Evolutionary conservation across 2,329 filamentous ascomycete genomes (phyloP), one percentile per base, ranked within the genome.

Genomic region (Zasmidium angulare): DNA sequence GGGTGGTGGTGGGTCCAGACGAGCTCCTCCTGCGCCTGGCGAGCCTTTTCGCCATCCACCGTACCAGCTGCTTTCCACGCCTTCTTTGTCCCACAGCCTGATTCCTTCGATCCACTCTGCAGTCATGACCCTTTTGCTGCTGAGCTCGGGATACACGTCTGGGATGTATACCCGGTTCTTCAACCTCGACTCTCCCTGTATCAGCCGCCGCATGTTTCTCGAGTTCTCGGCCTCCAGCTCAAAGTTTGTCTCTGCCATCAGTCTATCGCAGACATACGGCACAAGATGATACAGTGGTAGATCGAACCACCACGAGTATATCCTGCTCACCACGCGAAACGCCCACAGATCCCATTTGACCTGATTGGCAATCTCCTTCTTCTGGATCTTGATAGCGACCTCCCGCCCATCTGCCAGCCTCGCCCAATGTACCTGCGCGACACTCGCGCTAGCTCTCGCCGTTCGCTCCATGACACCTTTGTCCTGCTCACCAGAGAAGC

Each of bases 101-200:
- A 96, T 86, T 6, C 95, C 95, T 76, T 99, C 95, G 60, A 99
- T 96, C 95, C 95, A 99, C 74, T 99, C 95, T 0, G 93, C 92
- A 0, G 93, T 96, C 80, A 99, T 88, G 51, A 99, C 87, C 40
- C 95, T 84, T 71, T 82, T 89, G 17, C 89, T 92, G 54, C 86
- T 92, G 24, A 97, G 83, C 61, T 96, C 91, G 2, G 87, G 81
- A 73, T 96, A 93, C 10, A 96, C 87, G 43, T 86, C 84, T 0
- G 95, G 95, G 7, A 99, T 88, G 73, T 98, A 97, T 1, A 98
- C 93, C 29, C 91, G 83, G 49, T 86, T 87, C 22, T 86, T 85
- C 36, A 99, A 80, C 23, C 89, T 82, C 21, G 89, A 86, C 73
- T 98, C 95, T 20, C 81, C 81, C 48, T 86, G 83, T 50, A 98